Percentiles rank a stretch among this genome's conserved stretches.
Evolutionary conservation across 371 early-diverging fungal species (phyloP).

Genomic region (Circinella minor): DNA sequence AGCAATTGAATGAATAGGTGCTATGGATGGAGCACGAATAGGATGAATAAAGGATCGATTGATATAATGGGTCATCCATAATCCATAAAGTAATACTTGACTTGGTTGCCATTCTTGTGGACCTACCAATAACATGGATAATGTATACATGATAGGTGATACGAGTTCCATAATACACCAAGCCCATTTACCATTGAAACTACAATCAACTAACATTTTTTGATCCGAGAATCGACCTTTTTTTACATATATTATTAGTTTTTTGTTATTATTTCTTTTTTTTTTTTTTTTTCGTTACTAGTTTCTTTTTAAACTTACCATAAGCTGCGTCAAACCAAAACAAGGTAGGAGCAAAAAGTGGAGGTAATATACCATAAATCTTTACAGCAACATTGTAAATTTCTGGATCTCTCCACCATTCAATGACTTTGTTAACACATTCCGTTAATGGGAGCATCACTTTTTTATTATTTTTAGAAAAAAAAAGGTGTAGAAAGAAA

Average conservation of each 20-base stretch:
- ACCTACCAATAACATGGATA: constrained; percentile 20
- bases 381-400: constrained; percentile 15
- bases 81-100: constrained; percentile 28
- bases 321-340: constrained; percentile 29
- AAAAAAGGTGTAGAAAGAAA: too few relatives aligned
- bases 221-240: constrained; percentile 14
- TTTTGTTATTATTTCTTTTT: neutral
- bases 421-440: constrained; percentile 3
- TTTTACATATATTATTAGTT: neutral
- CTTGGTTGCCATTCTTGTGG: constrained; percentile 27
- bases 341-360: constrained; percentile 15
- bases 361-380: constrained; percentile 15
- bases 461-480: neutral
- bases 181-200: constrained; percentile 37
- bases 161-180: constrained; percentile 50
- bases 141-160: constrained; percentile 36
- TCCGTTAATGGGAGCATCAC: constrained; percentile 3
- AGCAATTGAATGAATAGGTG: constrained; percentile 47
- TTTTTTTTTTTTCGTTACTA: neutral
- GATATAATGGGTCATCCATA: constrained; percentile 65
- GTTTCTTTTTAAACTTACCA: constrained; percentile 15
- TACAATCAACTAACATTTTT: constrained; percentile 16
- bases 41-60: constrained; percentile 65
- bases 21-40: constrained; percentile 51
- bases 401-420: constrained; percentile 20